Conservation (phyloP, 805 yeast species). For the Wickerhamomyces silvicola region DNA sequence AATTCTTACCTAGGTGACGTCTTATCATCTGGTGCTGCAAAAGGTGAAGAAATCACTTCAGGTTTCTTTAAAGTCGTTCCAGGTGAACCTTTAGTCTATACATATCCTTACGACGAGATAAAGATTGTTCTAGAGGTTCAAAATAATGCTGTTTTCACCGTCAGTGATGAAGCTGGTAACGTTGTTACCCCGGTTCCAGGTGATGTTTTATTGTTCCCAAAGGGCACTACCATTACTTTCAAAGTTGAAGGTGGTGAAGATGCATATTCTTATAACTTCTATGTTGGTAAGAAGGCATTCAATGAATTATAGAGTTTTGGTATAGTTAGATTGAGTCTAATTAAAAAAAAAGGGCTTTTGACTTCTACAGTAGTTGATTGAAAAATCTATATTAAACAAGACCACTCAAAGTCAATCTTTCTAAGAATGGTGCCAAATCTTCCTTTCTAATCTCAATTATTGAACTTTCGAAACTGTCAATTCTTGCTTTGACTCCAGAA, state of each 20-base stretch:
- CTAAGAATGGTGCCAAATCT: constrained; percentile 83
- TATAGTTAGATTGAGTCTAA: background rate
- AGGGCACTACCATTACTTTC: constrained; percentile 64
- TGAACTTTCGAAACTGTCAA: constrained; percentile 93
- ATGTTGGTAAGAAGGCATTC: constrained; percentile 20
- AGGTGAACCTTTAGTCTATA: constrained; percentile 62
- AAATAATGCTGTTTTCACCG: constrained; percentile 45
- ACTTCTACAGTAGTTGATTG: background rate
- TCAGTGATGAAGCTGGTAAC: constrained; percentile 59
- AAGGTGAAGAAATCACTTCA: constrained; percentile 50
- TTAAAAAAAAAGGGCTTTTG: background rate
- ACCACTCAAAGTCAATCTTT: constrained; percentile 73
- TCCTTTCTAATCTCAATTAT: constrained; percentile 86
- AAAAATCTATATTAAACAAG: constrained; percentile 27
- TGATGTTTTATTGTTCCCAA: constrained; percentile 59
- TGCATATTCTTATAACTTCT: constrained; percentile 35
- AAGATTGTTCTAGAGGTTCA: constrained; percentile 62
- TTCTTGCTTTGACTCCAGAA: constrained; percentile 82
- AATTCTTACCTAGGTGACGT: constrained; percentile 64
- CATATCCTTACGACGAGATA: constrained; percentile 60
- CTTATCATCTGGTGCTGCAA: constrained; percentile 50
- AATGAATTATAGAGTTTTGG: constrained; percentile 8
- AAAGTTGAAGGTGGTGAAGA: constrained; percentile 56
- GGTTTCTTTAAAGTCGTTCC: constrained; percentile 68
- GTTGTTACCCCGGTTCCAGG: constrained; percentile 54